These are phyloP conservation scores for Chalaropsis ovoidea DNA, from an alignment of 2,329 filamentous ascomycete genomes.

Conservation along the genomic window DNA sequence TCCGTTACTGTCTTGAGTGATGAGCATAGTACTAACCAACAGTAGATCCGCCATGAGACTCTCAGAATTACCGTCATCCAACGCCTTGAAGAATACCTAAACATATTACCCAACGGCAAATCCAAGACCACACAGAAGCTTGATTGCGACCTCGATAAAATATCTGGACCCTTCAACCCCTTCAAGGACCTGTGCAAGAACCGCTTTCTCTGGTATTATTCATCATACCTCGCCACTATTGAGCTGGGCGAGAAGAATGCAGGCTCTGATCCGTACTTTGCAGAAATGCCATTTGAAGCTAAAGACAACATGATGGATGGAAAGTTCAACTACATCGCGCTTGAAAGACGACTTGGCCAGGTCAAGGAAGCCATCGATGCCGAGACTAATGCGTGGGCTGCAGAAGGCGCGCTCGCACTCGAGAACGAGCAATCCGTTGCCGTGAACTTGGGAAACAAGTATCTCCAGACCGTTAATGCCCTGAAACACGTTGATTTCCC, in stretches of 20 bases:
- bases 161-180: slow-evolving; percentile 58
- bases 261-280: slow-evolving; percentile 54
- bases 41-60: slow-evolving; percentile 79
- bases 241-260: slow-evolving; percentile 54
- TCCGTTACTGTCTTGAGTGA: not conserved
- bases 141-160: slow-evolving; percentile 45
- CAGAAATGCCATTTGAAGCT: slow-evolving; percentile 81
- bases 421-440: slow-evolving; percentile 63
- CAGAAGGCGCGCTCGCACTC: slow-evolving; percentile 54
- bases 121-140: slow-evolving; percentile 33
- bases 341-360: slow-evolving; percentile 56
- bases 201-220: slow-evolving; percentile 91
- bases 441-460: slow-evolving; percentile 73
- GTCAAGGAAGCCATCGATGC: slow-evolving; percentile 62
- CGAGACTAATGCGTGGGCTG: slow-evolving; percentile 63
- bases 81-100: slow-evolving; percentile 68
- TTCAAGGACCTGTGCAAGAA: slow-evolving; percentile 87
- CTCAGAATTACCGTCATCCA: slow-evolving; percentile 78
- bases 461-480: slow-evolving; percentile 65
- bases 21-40: slow-evolving; percentile 21
- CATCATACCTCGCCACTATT: slow-evolving; percentile 68
- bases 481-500: slow-evolving; percentile 63
- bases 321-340: slow-evolving; percentile 65
- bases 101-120: slow-evolving; percentile 46
- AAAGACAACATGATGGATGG: slow-evolving; percentile 73